Conservation (phyloP, 108 stramenopile species). For the Bacterosira constricta region DNA sequence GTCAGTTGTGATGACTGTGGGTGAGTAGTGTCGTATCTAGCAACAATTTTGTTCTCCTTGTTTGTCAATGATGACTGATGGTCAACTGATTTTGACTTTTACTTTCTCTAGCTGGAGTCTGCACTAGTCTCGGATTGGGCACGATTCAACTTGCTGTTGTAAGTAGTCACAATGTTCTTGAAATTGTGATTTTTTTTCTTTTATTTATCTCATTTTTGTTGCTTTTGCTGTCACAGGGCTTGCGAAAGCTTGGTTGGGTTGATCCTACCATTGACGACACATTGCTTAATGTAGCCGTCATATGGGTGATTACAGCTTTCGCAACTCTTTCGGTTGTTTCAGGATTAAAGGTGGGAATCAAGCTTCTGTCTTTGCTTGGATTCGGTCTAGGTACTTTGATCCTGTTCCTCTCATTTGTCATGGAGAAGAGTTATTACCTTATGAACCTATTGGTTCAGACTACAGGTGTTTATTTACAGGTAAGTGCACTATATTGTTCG, state of each 20-base stretch:
- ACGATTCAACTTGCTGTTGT: too few species aligned
- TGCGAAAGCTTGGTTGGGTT: constrained; percentile 42
- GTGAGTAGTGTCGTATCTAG: too few species aligned
- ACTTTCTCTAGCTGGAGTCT: constrained; percentile 48
- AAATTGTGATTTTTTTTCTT: too few species aligned
- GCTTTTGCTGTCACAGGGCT: constrained; percentile 48
- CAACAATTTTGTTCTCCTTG: too few species aligned
- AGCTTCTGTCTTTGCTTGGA: constrained; percentile 52
- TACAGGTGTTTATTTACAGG: constrained; percentile 56
- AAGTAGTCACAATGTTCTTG: too few species aligned
- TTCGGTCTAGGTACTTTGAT: constrained; percentile 53
- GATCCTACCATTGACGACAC: constrained; percentile 21
- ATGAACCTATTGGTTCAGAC: constrained; percentile 55
- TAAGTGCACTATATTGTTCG: too few species aligned
- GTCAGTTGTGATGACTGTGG: constrained; percentile 60
- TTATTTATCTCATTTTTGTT: too few species aligned
- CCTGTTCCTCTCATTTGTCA: constrained; percentile 47
- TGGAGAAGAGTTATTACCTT: constrained; percentile 65
- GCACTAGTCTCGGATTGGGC: constrained; percentile 63
- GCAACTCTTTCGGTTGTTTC: constrained; percentile 64
- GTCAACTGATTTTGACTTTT: not conserved
- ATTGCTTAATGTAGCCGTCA: constrained; percentile 28
- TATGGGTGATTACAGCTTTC: constrained; percentile 56
- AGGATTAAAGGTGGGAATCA: constrained; percentile 60
- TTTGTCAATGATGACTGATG: too few species aligned